These are phyloP conservation scores for Cytospora paraplurivora DNA, from an alignment of 2,329 filamentous ascomycete species.

Conservation along the genomic window DNA sequence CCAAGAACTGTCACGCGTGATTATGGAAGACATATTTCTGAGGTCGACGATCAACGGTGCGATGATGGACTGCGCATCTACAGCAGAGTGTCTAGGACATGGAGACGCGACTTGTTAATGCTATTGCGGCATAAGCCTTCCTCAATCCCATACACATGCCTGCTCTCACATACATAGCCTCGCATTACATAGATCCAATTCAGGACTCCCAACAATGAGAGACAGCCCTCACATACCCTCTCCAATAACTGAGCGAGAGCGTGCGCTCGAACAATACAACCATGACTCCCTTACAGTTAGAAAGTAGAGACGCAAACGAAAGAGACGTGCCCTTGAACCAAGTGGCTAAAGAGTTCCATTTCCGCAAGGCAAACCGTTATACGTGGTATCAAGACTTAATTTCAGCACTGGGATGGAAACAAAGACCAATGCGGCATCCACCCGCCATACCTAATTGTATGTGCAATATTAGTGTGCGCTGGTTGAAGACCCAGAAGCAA, in stretches of 20 bases:
- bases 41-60: background rate
- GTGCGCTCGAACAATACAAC: background rate
- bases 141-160: background rate
- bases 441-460: constrained; percentile 10
- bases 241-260: background rate
- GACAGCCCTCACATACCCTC: background rate
- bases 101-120: background rate
- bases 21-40: background rate
- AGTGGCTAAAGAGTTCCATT: constrained; percentile 3
- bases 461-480: constrained; percentile 4
- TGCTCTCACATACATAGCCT: background rate
- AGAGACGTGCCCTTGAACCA: background rate
- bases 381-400: constrained; percentile 15
- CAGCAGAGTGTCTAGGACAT: background rate
- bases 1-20: background rate
- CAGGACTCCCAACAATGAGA: background rate
- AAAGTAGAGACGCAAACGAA: background rate
- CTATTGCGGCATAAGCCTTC: background rate
- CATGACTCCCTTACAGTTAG: background rate
- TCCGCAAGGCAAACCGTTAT: constrained; percentile 4
- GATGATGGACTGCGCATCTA: background rate
- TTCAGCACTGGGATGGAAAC: constrained; percentile 12
- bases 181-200: background rate
- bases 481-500: background rate
- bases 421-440: background rate